Conservation (phyloP, 2,329 filamentous ascomycete genomes). For the Cladosporium phlei region DNA sequence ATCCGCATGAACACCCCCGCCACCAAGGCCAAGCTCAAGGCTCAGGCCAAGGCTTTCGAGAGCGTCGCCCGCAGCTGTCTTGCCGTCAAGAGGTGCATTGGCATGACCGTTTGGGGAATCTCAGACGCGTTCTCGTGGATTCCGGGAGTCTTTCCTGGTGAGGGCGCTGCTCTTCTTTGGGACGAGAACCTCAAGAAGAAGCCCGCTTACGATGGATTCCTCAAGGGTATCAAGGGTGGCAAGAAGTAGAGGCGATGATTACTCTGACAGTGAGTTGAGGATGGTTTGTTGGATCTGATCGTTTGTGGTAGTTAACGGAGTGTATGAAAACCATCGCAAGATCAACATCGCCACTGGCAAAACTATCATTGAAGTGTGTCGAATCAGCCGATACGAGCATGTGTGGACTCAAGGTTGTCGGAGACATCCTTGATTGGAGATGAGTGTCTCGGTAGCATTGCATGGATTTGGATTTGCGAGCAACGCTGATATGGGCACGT, state of each 20-base stretch:
- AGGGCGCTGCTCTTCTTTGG: slow-evolving; percentile 40
- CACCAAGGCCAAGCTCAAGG: slow-evolving; percentile 22
- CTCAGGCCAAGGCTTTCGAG: slow-evolving; percentile 47
- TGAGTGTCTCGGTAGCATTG: too few relatives aligned
- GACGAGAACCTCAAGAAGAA: slow-evolving; percentile 45
- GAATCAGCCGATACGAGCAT: too few relatives aligned
- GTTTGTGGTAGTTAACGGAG: too few relatives aligned
- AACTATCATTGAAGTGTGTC: too few relatives aligned
- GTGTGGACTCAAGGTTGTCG: too few relatives aligned
- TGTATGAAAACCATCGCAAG: too few relatives aligned
- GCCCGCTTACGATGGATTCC: slow-evolving; percentile 37
- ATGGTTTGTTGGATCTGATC: too few relatives aligned
- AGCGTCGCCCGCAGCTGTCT: slow-evolving; percentile 34
- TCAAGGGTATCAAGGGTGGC: slow-evolving; percentile 16
- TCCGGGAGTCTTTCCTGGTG: slow-evolving; percentile 34
- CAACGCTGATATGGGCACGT: too few relatives aligned
- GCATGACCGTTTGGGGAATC: slow-evolving; percentile 50
- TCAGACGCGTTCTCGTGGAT: slow-evolving; percentile 40
- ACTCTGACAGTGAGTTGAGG: too few relatives aligned
- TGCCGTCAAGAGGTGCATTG: slow-evolving; percentile 34
- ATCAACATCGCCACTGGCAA: too few relatives aligned
- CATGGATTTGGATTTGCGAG: too few relatives aligned
- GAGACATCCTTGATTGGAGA: too few relatives aligned
- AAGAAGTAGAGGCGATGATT: not conserved
- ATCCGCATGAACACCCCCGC: slow-evolving; percentile 40